Conservation (phyloP, 768 basidiomycete genomes). For the Boletus rubropictus region DNA sequence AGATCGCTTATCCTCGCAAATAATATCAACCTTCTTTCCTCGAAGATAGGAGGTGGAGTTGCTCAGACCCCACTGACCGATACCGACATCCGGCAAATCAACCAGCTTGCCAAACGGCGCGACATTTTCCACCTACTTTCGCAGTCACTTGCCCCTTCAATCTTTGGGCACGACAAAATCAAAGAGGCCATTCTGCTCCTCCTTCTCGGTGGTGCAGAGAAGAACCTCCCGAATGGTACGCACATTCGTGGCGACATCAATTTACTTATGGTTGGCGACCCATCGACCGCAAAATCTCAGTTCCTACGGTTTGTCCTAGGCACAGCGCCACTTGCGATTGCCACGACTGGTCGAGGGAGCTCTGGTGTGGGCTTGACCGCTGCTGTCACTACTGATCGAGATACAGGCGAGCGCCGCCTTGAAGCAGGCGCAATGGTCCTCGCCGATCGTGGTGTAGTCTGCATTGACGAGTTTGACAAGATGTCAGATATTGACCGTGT, state of each 20-base stretch:
- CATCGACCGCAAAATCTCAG: constrained; percentile 97
- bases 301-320: constrained; percentile 92
- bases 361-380: constrained; percentile 99
- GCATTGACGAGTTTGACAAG: constrained; percentile 99
- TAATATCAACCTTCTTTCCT: constrained; percentile 89
- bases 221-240: constrained; percentile 95
- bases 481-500: constrained; percentile 99
- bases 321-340: constrained; percentile 95
- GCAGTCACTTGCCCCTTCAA: constrained; percentile 93
- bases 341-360: constrained; percentile 94
- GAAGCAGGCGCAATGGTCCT: constrained; percentile 99
- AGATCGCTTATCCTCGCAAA: constrained; percentile 93
- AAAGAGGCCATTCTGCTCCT: constrained; percentile 91
- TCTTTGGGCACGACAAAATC: constrained; percentile 94
- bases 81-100: constrained; percentile 92
- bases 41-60: constrained; percentile 92
- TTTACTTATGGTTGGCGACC: constrained; percentile 98
- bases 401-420: constrained; percentile 92
- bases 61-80: constrained; percentile 90
- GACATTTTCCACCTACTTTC: constrained; percentile 87
- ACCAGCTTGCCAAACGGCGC: constrained; percentile 82
- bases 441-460: constrained; percentile 96
- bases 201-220: constrained; percentile 93
- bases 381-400: constrained; percentile 96
- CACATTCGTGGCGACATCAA: constrained; percentile 99